Conservation (phyloP, 768 basidiomycete species). For the Myochromella boudieri region DNA sequence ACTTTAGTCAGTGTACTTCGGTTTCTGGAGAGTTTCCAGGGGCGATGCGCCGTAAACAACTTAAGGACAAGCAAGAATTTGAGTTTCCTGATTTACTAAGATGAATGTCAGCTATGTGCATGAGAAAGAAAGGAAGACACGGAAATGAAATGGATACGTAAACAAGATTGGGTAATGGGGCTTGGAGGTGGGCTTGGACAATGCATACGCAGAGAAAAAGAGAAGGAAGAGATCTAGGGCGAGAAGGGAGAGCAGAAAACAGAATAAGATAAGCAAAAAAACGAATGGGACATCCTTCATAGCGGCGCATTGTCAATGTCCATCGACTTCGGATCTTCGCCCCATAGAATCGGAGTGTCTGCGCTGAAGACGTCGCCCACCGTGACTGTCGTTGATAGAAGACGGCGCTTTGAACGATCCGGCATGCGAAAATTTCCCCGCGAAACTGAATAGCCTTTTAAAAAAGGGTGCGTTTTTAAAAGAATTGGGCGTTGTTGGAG, state of each 20-base stretch:
- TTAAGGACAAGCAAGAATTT: no score
- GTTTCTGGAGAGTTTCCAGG: no score
- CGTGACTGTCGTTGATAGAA: slow-evolving; percentile 26
- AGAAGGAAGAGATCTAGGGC: background rate
- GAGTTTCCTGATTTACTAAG: no score
- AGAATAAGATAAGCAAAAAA: slow-evolving; percentile 7
- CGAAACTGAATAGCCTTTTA: slow-evolving; percentile 56
- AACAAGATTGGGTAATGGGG: background rate
- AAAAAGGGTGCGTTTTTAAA: slow-evolving; percentile 56
- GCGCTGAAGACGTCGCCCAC: slow-evolving; percentile 40
- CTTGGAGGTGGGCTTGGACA: slow-evolving; percentile 3
- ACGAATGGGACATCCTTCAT: background rate
- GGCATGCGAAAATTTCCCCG: slow-evolving; percentile 43
- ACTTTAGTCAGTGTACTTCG: no score
- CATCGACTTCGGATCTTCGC: slow-evolving; percentile 17
- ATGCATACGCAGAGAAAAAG: background rate
- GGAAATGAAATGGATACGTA: slow-evolving; percentile 3
- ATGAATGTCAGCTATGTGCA: no score
- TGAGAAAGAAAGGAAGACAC: background rate
- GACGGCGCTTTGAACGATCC: slow-evolving; percentile 36
- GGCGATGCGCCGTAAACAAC: no score
- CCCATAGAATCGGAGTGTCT: slow-evolving; percentile 46
- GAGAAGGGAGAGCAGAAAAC: no score
- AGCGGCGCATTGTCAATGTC: slow-evolving; percentile 4
- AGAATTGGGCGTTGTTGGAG: slow-evolving; percentile 47